phyloP scores from a whole-genome alignment of 371 early-diverging fungal genomes.

The Mortierella sp. region DNA sequence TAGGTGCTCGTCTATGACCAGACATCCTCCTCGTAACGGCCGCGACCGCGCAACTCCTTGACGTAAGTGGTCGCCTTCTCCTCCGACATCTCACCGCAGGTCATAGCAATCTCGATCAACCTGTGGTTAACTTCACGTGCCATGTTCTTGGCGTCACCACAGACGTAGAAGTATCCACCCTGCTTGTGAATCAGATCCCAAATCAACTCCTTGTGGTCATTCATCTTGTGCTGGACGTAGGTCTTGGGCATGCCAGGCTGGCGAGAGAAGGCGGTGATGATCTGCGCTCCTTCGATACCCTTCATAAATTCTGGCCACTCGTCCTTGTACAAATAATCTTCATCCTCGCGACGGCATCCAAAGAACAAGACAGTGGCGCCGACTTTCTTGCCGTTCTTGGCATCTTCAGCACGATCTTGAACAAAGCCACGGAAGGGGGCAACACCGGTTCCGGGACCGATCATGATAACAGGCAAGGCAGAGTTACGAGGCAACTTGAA shows the following conservation, averaged over 20 bases:
- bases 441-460: slow-evolving; percentile 98
- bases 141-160: slow-evolving; percentile 98
- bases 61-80: slow-evolving; percentile 82
- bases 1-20: slow-evolving; percentile 80
- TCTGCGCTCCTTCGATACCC: slow-evolving; percentile 65
- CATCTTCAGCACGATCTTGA: slow-evolving; percentile 84
- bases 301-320: slow-evolving; percentile 84
- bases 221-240: slow-evolving; percentile 89
- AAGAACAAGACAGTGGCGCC: slow-evolving; percentile 93
- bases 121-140: slow-evolving; percentile 89
- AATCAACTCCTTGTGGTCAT: slow-evolving; percentile 71
- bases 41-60: slow-evolving; percentile 82
- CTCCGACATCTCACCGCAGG: slow-evolving; percentile 76
- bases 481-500: slow-evolving; percentile 91
- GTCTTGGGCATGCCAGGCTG: slow-evolving; percentile 72
- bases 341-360: slow-evolving; percentile 87
- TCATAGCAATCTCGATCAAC: slow-evolving; percentile 77
- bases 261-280: slow-evolving; percentile 92
- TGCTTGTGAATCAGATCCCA: slow-evolving; percentile 82
- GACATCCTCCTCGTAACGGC: slow-evolving; percentile 95
- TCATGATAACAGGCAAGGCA: slow-evolving; percentile 91
- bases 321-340: slow-evolving; percentile 90
- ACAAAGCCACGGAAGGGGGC: slow-evolving; percentile 98
- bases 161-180: slow-evolving; percentile 90
- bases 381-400: slow-evolving; percentile 66